These are phyloP conservation scores for Colletotrichum chlorophyti DNA, from an alignment of 2,329 filamentous ascomycete genomes.

Conservation along the genomic window DNA sequence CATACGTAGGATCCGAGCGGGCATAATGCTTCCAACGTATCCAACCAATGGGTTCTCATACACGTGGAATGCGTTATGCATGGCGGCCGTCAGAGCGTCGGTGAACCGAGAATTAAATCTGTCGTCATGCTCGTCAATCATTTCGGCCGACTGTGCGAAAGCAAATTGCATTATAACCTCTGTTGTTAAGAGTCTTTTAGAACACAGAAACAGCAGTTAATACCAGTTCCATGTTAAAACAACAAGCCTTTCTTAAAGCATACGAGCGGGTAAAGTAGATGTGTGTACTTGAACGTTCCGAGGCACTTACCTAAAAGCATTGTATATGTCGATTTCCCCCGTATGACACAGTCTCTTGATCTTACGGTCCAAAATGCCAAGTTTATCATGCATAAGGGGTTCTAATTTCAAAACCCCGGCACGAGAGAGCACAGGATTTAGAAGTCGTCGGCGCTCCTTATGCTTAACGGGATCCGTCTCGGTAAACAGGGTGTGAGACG, in stretches of 20 bases:
- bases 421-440: slow-evolving; percentile 3
- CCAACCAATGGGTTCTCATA: background rate
- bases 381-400: background rate
- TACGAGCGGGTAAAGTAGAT: too few relatives aligned
- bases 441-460: background rate
- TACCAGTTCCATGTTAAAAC: too few relatives aligned
- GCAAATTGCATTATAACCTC: slow-evolving; percentile 7
- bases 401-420: background rate
- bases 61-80: background rate
- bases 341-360: background rate
- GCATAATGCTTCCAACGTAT: background rate
- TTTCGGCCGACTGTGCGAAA: background rate
- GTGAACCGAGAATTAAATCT: background rate
- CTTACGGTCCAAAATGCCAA: background rate
- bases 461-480: background rate
- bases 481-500: background rate
- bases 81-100: background rate
- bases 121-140: background rate
- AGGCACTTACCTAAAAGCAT: background rate
- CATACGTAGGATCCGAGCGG: background rate
- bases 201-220: too few relatives aligned
- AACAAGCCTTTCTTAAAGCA: too few relatives aligned
- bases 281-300: too few relatives aligned
- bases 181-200: background rate
- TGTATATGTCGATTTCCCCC: background rate